Conservation (phyloP, 129 eudicot genomes). For the Logfia minima region DNA sequence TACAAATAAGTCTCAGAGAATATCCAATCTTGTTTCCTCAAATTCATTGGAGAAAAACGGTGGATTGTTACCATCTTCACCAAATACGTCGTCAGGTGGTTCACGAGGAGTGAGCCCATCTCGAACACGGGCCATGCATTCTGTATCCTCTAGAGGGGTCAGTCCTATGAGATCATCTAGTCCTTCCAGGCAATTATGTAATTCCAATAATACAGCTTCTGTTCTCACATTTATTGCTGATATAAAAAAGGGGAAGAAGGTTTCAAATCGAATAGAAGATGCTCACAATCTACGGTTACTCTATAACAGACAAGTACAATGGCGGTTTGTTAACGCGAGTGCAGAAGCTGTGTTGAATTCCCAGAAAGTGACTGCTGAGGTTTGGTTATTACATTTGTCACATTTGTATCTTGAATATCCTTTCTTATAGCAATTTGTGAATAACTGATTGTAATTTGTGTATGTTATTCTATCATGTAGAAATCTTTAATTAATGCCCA, state of each 20-base stretch:
- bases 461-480: slow-evolving; percentile 47
- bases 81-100: slow-evolving; percentile 38
- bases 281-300: slow-evolving; percentile 78
- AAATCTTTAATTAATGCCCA: slow-evolving; percentile 60
- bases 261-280: slow-evolving; percentile 68
- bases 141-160: slow-evolving; percentile 63
- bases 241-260: slow-evolving; percentile 78
- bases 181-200: slow-evolving; percentile 66
- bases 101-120: slow-evolving; percentile 77
- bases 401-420: neutral
- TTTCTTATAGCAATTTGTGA: neutral
- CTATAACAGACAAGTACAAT: slow-evolving; percentile 81
- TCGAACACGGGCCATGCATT: slow-evolving; percentile 41
- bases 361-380: slow-evolving; percentile 76
- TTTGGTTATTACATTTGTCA: slow-evolving; percentile 30
- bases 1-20: slow-evolving; percentile 31
- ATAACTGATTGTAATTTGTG: slow-evolving; percentile 13
- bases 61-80: slow-evolving; percentile 50
- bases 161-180: slow-evolving; percentile 82
- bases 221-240: slow-evolving; percentile 86
- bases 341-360: slow-evolving; percentile 49
- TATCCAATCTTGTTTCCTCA: slow-evolving; percentile 41
- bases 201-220: slow-evolving; percentile 61
- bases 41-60: slow-evolving; percentile 32
- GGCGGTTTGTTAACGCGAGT: slow-evolving; percentile 80